Conservation (phyloP, 1,284 basidiomycete genomes). For the Leccinum griseonigrum region DNA sequence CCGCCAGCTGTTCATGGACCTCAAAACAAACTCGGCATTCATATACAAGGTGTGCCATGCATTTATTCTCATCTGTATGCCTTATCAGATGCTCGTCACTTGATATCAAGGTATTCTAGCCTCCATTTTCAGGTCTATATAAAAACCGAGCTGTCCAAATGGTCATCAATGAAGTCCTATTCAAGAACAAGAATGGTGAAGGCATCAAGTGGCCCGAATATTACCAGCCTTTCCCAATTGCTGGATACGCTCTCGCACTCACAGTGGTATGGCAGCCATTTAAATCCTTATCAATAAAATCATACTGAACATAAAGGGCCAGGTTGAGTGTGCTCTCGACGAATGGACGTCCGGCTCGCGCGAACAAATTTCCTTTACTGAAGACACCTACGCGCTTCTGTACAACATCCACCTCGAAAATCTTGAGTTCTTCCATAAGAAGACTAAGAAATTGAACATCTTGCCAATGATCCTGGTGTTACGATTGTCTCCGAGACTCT, state of each 20-base stretch:
- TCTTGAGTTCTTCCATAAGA: not conserved
- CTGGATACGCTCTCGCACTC: not conserved
- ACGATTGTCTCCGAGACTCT: too few relatives aligned
- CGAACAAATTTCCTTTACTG: not conserved
- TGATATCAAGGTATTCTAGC: not conserved
- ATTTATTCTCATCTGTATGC: not conserved
- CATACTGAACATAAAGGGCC: not conserved
- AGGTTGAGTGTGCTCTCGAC: not conserved
- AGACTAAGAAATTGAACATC: not conserved
- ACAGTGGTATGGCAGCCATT: not conserved
- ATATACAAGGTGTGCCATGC: not conserved
- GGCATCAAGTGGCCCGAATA: not conserved
- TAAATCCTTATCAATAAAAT: not conserved
- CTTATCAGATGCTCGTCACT: not conserved
- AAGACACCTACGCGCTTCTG: not conserved
- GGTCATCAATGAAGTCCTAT: slow-evolving; percentile 1
- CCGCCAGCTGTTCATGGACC: not conserved
- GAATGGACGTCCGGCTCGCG: not conserved
- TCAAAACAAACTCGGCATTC: not conserved
- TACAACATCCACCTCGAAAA: not conserved
- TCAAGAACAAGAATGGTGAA: not conserved
- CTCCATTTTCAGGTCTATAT: not conserved
- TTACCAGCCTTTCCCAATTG: not conserved
- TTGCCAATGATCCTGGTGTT: not conserved
- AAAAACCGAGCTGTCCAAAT: not conserved